phyloP scores from a whole-genome alignment of 2,329 filamentous ascomycete genomes.

The Phoma sp. region DNA sequence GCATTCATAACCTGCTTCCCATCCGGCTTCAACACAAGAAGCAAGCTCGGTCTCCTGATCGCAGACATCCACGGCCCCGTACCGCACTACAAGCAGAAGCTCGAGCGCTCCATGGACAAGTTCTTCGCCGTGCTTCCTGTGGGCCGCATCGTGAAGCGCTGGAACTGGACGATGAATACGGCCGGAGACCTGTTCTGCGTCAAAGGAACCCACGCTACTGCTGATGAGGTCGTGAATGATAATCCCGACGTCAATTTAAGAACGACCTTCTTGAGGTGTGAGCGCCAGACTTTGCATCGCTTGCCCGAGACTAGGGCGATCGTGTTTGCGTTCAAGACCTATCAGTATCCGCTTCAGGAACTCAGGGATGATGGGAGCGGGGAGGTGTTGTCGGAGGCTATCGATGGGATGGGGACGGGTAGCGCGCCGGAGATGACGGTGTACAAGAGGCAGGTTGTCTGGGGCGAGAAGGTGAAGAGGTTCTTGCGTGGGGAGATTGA shows the following conservation, averaged over 20 bases:
- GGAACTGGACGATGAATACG: slow-evolving; percentile 62
- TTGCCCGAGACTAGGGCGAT: slow-evolving; percentile 62
- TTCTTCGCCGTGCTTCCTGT: slow-evolving; percentile 64
- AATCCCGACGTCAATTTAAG: slow-evolving; percentile 53
- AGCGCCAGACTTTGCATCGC: slow-evolving; percentile 69
- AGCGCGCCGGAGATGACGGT: slow-evolving; percentile 64
- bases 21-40: slow-evolving; percentile 63
- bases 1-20: slow-evolving; percentile 66
- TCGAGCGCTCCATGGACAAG: slow-evolving; percentile 67
- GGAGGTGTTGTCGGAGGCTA: slow-evolving; percentile 62
- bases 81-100: slow-evolving; percentile 63
- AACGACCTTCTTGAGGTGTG: slow-evolving; percentile 59
- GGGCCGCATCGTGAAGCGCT: slow-evolving; percentile 63
- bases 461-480: slow-evolving; percentile 62
- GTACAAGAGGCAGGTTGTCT: slow-evolving; percentile 66
- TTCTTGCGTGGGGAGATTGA: slow-evolving; percentile 53
- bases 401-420: slow-evolving; percentile 65
- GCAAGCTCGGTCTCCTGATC: slow-evolving; percentile 62
- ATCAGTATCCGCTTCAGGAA: slow-evolving; percentile 62
- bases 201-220: slow-evolving; percentile 53
- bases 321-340: slow-evolving; percentile 70
- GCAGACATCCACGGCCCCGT: slow-evolving; percentile 66
- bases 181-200: slow-evolving; percentile 51
- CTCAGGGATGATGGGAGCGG: slow-evolving; percentile 65
- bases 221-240: slow-evolving; percentile 48